These are phyloP conservation scores for Umbelopsis sp. DNA, from an alignment of 371 early-diverging fungal genomes.

Conservation along the genomic window DNA sequence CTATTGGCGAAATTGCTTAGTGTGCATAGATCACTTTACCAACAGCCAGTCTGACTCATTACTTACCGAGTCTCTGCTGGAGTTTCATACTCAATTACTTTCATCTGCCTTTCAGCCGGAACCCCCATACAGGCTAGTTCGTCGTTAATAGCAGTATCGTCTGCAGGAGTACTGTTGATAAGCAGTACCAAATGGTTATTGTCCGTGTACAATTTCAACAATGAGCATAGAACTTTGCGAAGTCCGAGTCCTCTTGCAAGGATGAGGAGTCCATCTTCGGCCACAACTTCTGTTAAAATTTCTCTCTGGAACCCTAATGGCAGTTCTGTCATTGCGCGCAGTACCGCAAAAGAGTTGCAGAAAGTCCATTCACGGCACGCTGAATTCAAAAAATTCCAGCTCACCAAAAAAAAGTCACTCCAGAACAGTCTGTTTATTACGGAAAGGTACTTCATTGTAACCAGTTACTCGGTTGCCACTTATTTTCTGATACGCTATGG, in stretches of 20 bases:
- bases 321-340: slow-evolving; percentile 27
- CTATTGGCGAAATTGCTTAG: slow-evolving; percentile 27
- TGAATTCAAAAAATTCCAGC: background rate
- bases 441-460: no score
- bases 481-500: no score
- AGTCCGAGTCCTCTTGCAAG: slow-evolving; percentile 83
- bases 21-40: background rate
- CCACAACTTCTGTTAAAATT: slow-evolving; percentile 69
- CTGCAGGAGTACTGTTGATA: slow-evolving; percentile 72
- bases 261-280: slow-evolving; percentile 84
- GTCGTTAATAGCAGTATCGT: slow-evolving; percentile 64
- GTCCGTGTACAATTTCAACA: slow-evolving; percentile 74
- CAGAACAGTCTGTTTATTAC: background rate
- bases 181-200: slow-evolving; percentile 81
- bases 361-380: background rate
- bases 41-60: background rate
- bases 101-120: slow-evolving; percentile 38
- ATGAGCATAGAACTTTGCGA: slow-evolving; percentile 64
- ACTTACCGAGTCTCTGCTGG: slow-evolving; percentile 59
- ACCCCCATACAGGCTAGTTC: slow-evolving; percentile 53
- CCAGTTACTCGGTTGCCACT: no score
- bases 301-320: slow-evolving; percentile 71
- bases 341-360: background rate
- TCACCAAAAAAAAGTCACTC: background rate
- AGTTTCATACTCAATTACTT: slow-evolving; percentile 69